Evolutionary conservation across 148 eudicot genomes (phyloP).

Genomic region (Vaccinium myrtillus): DNA sequence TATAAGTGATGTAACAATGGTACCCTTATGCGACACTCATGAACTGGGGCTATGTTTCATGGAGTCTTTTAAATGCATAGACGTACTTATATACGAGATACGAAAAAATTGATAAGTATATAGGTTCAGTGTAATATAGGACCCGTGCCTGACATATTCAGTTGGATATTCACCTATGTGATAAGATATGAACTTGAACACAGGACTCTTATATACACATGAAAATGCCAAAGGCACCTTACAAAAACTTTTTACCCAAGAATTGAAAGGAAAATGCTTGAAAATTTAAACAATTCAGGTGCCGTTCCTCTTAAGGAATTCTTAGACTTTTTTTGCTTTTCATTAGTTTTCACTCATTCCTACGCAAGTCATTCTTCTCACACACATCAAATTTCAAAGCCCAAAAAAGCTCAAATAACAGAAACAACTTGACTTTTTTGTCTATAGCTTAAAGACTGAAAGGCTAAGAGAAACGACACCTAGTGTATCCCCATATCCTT

Average conservation of each 20-base stretch:
- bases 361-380: too few relatives aligned
- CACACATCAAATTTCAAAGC: too few relatives aligned
- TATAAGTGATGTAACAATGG: not conserved
- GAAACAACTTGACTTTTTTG: too few relatives aligned
- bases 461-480: too few relatives aligned
- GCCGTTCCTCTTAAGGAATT: too few relatives aligned
- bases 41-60: not conserved
- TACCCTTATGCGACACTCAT: not conserved
- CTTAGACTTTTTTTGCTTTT: too few relatives aligned
- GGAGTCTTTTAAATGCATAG: not conserved
- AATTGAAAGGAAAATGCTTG: not conserved
- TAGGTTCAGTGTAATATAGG: too few relatives aligned
- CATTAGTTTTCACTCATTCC: too few relatives aligned
- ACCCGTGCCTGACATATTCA: not conserved
- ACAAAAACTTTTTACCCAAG: not conserved
- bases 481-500: not conserved
- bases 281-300: not conserved
- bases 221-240: not conserved
- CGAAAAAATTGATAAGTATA: too few relatives aligned
- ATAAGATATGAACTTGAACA: not conserved
- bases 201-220: not conserved
- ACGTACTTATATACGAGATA: not conserved
- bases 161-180: not conserved
- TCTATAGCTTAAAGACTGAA: too few relatives aligned
- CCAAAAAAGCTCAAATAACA: too few relatives aligned